Evolutionary conservation across 371 early-diverging fungal genomes (phyloP).

Genomic region (Globomyces sp.): DNA sequence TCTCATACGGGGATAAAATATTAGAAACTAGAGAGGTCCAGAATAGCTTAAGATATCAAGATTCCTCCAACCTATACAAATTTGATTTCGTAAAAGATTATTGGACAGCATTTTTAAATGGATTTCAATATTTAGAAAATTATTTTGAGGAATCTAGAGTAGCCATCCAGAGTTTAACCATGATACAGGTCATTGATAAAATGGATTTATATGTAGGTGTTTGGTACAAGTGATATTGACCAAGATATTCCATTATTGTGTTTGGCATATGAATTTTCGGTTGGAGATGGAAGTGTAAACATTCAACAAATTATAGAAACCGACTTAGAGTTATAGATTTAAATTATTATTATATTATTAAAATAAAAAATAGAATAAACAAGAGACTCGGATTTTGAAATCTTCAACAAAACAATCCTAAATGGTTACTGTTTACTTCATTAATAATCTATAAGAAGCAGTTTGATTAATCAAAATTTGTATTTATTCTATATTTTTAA

Average conservation of each 20-base stretch:
- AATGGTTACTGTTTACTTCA: no score
- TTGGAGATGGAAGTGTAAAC: slow-evolving; percentile 7
- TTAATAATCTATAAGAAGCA: no score
- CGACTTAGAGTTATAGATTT: no score
- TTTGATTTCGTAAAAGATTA: slow-evolving; percentile 13
- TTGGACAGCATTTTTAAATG: slow-evolving; percentile 17
- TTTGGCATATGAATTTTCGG: slow-evolving; percentile 8
- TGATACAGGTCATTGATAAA: slow-evolving; percentile 1
- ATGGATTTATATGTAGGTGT: neutral
- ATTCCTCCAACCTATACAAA: slow-evolving; percentile 8
- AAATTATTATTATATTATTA: no score
- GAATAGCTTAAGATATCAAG: neutral
- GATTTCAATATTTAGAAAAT: neutral
- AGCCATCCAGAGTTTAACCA: slow-evolving; percentile 12
- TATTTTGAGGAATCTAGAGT: slow-evolving; percentile 7
- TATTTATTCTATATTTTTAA: no score
- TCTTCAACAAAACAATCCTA: no score
- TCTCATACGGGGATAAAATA: slow-evolving; percentile 8
- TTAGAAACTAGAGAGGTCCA: slow-evolving; percentile 11
- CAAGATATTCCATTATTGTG: slow-evolving; percentile 6
- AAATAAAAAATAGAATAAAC: no score
- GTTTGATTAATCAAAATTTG: no score
- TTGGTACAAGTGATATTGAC: neutral
- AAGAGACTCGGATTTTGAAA: no score
- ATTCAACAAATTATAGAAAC: slow-evolving; percentile 1